phyloP scores from a whole-genome alignment of 768 basidiomycete genomes.

The Psilocybe tampanensis region DNA sequence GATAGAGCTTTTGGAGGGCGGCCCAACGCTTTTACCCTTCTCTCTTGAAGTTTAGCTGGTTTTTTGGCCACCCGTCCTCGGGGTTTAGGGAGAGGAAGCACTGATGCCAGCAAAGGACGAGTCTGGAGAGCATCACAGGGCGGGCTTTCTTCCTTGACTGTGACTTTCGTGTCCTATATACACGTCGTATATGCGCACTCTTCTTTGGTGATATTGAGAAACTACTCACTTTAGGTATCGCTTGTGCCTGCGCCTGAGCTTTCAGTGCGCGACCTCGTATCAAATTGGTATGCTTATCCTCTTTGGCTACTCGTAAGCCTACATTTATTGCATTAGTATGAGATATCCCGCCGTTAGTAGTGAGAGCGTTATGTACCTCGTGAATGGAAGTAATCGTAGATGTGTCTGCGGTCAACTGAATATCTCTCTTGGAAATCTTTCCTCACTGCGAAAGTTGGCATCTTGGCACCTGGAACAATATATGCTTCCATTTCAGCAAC shows the following conservation, averaged over 20 bases:
- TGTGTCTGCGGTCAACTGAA: slow-evolving; percentile 69
- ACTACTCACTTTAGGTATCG: slow-evolving; percentile 12
- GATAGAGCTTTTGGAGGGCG: neutral
- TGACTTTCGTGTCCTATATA: slow-evolving; percentile 6
- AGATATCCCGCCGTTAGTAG: slow-evolving; percentile 37
- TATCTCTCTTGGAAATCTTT: slow-evolving; percentile 74
- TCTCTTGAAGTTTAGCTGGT: slow-evolving; percentile 19
- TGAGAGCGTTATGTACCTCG: slow-evolving; percentile 54
- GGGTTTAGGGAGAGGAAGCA: slow-evolving; percentile 8
- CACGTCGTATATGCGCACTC: slow-evolving; percentile 4
- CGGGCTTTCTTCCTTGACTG: slow-evolving; percentile 9
- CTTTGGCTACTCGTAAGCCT: slow-evolving; percentile 65
- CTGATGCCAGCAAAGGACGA: slow-evolving; percentile 3
- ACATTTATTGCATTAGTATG: neutral
- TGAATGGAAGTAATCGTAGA: slow-evolving; percentile 82
- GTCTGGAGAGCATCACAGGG: slow-evolving; percentile 2
- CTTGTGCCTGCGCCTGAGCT: slow-evolving; percentile 24
- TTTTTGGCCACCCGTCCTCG: slow-evolving; percentile 14
- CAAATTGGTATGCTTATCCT: slow-evolving; percentile 61
- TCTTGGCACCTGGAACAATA: slow-evolving; percentile 71
- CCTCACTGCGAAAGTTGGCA: slow-evolving; percentile 73
- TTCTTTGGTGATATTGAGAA: neutral
- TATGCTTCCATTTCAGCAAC: slow-evolving; percentile 74
- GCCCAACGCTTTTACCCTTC: slow-evolving; percentile 8
- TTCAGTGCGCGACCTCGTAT: slow-evolving; percentile 44